Base-by-base conservation (phyloP, 306 rosid genomes). In the Acacia melanoxylon region DNA sequence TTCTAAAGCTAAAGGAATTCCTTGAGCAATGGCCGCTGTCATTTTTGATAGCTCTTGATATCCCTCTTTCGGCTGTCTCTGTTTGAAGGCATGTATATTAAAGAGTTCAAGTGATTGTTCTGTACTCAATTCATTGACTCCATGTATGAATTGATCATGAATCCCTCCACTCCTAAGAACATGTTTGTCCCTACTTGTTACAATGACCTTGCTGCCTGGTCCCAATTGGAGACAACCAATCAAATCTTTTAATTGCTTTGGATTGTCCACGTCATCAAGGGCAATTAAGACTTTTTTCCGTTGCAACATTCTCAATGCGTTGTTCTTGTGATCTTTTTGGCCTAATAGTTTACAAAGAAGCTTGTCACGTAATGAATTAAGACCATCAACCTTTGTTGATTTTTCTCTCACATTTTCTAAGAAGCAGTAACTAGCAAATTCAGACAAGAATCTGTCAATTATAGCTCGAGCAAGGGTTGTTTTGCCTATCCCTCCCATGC, bases 251-350 rank as follows among this genome's bases (percentile, higher is more conserved):
- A 85, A 1, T 11, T 76, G 79, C 0, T 69, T 13, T 4, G 40
- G 4, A 16, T 48, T 8, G 27, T 11, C 40, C 1, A 77, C 80
- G 72, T 85, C 76, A 76, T 80, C 87, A 15, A 85, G 24, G 11
- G 81, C 83, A 20, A 81, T 19, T 0, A 85, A 41, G 45, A 63
- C 61, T 73, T 85, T 35, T 35, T 35, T 35, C 7, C 40, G 1
- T 35, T 35, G 40, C 40, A 35, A 0, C 40, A 6, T 4, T 35
- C 1, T 35, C 40, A 35, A 0, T 4, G 7, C 40, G 1, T 4
- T 0, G 0, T 35, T 4, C 40, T 6, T 2, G 46, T 35, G 0
- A 19, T 37, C 22, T 25, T 35, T 5, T 35, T 35, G 6, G 40
- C 7, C 7, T 35, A 35, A 35, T 41, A 75, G 24, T 14, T 14